Percentiles rank a stretch among this genome's conserved stretches.
These are phyloP conservation scores for Colletotrichum coccodes DNA, from an alignment of 2,329 filamentous ascomycete species.

Conservation along the genomic window DNA sequence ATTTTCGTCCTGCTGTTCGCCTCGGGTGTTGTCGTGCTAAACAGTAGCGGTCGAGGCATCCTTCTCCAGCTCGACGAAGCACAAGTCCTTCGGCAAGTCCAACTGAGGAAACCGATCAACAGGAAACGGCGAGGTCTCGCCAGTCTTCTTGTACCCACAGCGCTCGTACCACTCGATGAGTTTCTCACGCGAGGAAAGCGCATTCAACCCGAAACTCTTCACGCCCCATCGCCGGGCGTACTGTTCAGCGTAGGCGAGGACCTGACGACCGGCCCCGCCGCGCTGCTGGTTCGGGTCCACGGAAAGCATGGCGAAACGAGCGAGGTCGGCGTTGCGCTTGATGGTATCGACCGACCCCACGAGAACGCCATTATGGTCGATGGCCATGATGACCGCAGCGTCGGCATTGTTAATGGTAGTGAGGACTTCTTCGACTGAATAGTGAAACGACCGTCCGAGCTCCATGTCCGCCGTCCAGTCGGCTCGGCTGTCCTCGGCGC, in stretches of 20 bases:
- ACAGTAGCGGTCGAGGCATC: constrained; percentile 8
- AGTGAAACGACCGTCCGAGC: constrained; percentile 38
- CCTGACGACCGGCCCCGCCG: constrained; percentile 44
- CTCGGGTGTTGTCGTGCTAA: no score
- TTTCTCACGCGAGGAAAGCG: constrained; percentile 43
- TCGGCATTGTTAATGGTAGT: constrained; percentile 41
- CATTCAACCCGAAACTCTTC: constrained; percentile 42
- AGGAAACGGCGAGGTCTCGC: constrained; percentile 45
- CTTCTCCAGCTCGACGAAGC: constrained; percentile 49
- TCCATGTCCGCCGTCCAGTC: constrained; percentile 47
- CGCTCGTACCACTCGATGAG: constrained; percentile 49
- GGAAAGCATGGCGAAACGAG: constrained; percentile 46
- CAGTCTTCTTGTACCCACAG: constrained; percentile 46
- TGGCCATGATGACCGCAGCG: constrained; percentile 43
- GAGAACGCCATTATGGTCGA: constrained; percentile 32
- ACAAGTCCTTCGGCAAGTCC: constrained; percentile 41
- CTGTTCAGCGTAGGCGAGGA: constrained; percentile 44
- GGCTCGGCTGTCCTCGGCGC: constrained; percentile 47
- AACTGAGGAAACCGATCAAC: constrained; percentile 32
- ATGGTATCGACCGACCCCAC: constrained; percentile 40
- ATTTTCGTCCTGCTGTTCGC: no score
- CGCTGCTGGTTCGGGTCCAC: constrained; percentile 44
- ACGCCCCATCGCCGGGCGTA: constrained; percentile 43
- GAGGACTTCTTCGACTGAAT: constrained; percentile 37
- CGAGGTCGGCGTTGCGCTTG: constrained; percentile 37